Evolutionary conservation across 2,329 filamentous ascomycete species (phyloP).

Genomic region (Leptographium galeiforme): DNA sequence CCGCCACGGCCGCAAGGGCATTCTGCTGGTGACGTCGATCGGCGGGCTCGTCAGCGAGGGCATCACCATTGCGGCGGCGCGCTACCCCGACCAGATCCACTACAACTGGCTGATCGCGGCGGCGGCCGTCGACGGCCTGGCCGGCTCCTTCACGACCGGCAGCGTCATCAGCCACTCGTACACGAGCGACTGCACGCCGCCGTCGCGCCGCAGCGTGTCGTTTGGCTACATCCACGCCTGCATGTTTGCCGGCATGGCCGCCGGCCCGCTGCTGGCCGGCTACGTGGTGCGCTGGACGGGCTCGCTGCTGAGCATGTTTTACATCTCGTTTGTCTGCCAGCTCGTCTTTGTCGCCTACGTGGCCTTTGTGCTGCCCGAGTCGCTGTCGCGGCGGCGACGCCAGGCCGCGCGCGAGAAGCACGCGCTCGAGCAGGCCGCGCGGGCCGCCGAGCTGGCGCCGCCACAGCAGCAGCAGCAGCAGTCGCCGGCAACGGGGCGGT

Average conservation of each 20-base stretch:
- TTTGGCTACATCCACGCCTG: constrained; percentile 87
- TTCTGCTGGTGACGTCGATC: constrained; percentile 59
- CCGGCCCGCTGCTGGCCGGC: constrained; percentile 72
- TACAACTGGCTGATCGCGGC: constrained; percentile 72
- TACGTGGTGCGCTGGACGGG: constrained; percentile 67
- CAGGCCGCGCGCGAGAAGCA: constrained; percentile 56
- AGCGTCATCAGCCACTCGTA: constrained; percentile 72
- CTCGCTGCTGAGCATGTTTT: constrained; percentile 70
- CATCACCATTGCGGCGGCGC: constrained; percentile 65
- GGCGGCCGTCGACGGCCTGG: constrained; percentile 65
- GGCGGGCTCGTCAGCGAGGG: constrained; percentile 66
- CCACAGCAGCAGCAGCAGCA: neutral
- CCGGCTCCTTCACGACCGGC: constrained; percentile 77
- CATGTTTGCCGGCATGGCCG: constrained; percentile 75
- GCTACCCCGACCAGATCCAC: constrained; percentile 56
- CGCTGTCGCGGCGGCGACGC: constrained; percentile 62
- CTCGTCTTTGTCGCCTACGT: constrained; percentile 60
- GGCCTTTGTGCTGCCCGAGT: constrained; percentile 66
- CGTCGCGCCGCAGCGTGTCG: constrained; percentile 63
- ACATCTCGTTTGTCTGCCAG: constrained; percentile 62
- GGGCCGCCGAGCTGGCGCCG: constrained; percentile 14
- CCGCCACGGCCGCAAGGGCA: constrained; percentile 62
- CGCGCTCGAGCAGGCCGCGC: constrained; percentile 26
- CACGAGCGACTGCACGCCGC: constrained; percentile 74
- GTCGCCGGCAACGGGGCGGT: neutral